Conservation (phyloP, 2,329 filamentous ascomycete species). For the Stemphylium vesicarium region DNA sequence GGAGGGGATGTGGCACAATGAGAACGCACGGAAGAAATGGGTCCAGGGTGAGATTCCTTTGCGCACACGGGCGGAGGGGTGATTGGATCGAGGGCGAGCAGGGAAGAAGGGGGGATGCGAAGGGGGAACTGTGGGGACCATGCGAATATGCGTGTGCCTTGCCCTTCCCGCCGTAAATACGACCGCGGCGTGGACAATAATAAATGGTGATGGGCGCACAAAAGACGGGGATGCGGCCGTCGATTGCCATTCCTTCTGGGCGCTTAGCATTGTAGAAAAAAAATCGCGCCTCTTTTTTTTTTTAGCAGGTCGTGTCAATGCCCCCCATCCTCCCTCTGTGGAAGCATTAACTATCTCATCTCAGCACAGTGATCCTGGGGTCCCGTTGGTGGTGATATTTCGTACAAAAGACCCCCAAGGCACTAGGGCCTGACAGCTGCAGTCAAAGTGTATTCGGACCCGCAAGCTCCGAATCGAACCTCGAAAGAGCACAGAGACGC, state of each 20-base stretch:
- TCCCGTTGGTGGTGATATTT: background rate
- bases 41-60: conserved; percentile 13
- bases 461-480: background rate
- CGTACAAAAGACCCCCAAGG: background rate
- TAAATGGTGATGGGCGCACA: background rate
- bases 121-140: background rate
- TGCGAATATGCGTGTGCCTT: conserved; percentile 1
- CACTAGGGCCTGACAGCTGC: background rate
- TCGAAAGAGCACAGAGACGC: background rate
- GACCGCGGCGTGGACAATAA: background rate
- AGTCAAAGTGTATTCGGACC: background rate
- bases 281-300: background rate
- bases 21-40: conserved; percentile 16
- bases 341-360: no score
- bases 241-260: no score
- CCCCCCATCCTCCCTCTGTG: background rate
- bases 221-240: no score
- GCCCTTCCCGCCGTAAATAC: background rate
- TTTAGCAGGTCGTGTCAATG: background rate
- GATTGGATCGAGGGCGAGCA: background rate
- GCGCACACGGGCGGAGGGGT: background rate
- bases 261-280: no score
- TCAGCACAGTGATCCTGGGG: no score
- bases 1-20: background rate
- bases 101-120: background rate